Base-by-base conservation (phyloP, 1,284 basidiomycete genomes). In the Vanrija sp. region DNA sequence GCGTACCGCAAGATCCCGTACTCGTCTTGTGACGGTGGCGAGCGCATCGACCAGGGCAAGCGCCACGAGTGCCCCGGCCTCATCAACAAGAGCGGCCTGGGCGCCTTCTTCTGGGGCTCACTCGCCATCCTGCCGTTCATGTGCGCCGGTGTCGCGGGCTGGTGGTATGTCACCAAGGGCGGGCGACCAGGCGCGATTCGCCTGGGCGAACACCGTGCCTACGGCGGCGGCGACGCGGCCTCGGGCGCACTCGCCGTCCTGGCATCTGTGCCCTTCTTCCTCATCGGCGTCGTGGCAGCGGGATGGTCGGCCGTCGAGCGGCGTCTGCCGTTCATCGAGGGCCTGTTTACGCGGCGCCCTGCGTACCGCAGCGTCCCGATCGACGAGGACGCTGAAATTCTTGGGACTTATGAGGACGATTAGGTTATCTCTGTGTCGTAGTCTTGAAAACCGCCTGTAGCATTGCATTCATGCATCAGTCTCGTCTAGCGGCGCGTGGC, bases 1-100 rank as follows among this genome's bases (percentile, higher is more conserved):
- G 78, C 85, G 8, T 94, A 94, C 69, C 87, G 91, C 57, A 86
- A 89, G 75, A 89, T 95, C 51, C 87, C 87, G 0, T 87, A 87
- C 72, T 93, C 90, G 45, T 82, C 79, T 18, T 97, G 93, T 71
- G 82, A 84, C 49, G 90, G 84, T 15, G 93, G 90, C 6, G 64
- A 78, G 2, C 80, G 86, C 8, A 82, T 81, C 9, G 89, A 97
- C 69, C 83, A 78, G 42, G 93, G 93, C 2, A 63, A 70, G 10
- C 58, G 63, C 18, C 93, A 97, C 69, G 66, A 75, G 5, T 97
- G 93, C 71, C 89, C 91, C 0, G 90, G 89, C 0, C 75, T 91
- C 56, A 58, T 66, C 14, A 71, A 70, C 35, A 61, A 57, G 2
- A 51, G 50, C 3, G 82, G 83, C 0, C 85, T 89, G 63, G 79